A percentile compares a stretch with the other conserved stretches of the same genome.
Evolutionary conservation across 139 green algal genomes (phyloP).

Genomic region (Asterochloris erici): DNA sequence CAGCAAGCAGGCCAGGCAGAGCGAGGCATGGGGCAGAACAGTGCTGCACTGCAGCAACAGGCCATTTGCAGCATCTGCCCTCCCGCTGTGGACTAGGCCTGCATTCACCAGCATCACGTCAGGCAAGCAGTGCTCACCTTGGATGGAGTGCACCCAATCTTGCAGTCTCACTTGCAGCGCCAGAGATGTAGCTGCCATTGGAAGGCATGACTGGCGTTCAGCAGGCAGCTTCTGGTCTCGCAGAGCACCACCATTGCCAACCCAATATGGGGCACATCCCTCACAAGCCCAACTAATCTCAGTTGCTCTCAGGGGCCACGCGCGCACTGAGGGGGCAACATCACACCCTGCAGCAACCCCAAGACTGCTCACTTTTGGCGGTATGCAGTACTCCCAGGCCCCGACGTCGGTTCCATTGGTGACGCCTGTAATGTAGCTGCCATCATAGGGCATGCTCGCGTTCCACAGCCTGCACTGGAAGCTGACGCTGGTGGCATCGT

Average conservation of each 20-base stretch:
- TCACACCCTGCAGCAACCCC: neutral
- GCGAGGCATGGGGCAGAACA: neutral
- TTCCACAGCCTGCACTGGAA: slow-evolving; percentile 40
- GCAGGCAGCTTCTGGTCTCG: no score
- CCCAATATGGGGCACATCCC: no score
- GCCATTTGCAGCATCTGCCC: neutral
- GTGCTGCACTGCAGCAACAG: no score
- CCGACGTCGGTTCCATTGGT: neutral
- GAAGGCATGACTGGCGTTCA: no score
- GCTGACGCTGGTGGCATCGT: slow-evolving; percentile 39
- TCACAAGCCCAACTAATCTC: neutral
- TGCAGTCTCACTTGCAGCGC: no score
- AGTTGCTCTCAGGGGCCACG: neutral
- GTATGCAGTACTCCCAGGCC: slow-evolving; percentile 15
- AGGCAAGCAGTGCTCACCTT: no score
- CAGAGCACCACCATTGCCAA: no score
- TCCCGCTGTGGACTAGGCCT: no score
- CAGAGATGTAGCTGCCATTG: no score
- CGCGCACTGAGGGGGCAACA: neutral
- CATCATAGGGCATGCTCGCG: neutral
- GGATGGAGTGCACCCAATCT: no score
- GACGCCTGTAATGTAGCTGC: neutral
- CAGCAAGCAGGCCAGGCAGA: no score
- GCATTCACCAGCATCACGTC: no score
- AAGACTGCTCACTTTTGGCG: slow-evolving; percentile 11